Conservation (phyloP, 2,329 filamentous ascomycete genomes). For the Phialophora tarda region DNA sequence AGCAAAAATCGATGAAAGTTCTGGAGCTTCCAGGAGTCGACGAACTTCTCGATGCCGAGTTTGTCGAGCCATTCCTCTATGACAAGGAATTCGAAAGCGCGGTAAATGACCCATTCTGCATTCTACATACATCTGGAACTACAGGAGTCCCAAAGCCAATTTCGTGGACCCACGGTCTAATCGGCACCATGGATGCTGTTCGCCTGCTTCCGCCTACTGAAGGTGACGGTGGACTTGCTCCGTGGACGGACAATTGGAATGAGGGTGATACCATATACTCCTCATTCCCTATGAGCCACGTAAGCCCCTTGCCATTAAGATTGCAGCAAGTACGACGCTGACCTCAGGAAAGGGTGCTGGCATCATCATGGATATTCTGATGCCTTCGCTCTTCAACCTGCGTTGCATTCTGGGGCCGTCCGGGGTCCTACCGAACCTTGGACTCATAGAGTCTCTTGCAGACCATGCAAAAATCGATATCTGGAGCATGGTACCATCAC, state of each 20-base stretch:
- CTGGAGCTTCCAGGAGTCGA: constrained; percentile 6
- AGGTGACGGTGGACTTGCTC: constrained; percentile 13
- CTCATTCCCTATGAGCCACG: constrained; percentile 17
- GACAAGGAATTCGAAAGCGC: neutral
- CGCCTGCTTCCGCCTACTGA: constrained; percentile 15
- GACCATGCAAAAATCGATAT: constrained; percentile 10
- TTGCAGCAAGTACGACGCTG: neutral
- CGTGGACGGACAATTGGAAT: constrained; percentile 17
- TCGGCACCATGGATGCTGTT: constrained; percentile 22
- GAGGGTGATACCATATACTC: constrained; percentile 21
- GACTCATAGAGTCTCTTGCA: neutral
- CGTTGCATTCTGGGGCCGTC: constrained; percentile 2
- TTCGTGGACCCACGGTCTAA: constrained; percentile 33
- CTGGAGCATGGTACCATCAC: constrained; percentile 6
- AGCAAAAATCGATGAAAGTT: constrained; percentile 1
- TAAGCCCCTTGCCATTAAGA: neutral
- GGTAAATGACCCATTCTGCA: constrained; percentile 42
- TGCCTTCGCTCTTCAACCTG: constrained; percentile 9
- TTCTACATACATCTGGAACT: constrained; percentile 48
- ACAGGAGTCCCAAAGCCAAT: constrained; percentile 49
- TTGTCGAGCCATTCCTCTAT: neutral
- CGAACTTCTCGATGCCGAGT: constrained; percentile 6
- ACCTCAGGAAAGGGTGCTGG: constrained; percentile 1
- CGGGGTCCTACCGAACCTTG: constrained; percentile 2
- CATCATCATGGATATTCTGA: constrained; percentile 8